Evolutionary conservation across 768 basidiomycete genomes (phyloP).

Genomic region (Pilatotrama ljubarskyi): DNA sequence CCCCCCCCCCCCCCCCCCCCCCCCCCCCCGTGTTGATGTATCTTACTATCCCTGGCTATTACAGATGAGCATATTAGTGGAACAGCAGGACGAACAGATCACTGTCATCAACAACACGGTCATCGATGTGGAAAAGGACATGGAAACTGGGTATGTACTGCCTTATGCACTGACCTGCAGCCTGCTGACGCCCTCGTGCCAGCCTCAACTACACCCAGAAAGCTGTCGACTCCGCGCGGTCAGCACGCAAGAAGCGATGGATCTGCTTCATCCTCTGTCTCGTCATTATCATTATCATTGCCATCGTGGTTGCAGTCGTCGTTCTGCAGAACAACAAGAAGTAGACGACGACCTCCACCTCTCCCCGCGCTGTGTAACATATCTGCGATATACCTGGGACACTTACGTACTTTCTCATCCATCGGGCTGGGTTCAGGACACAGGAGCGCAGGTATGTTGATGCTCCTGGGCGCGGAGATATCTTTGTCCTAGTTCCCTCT

Average conservation of each 20-base stretch:
- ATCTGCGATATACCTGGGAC: constrained; percentile 15
- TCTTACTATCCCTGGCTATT: background rate
- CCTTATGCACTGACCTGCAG: background rate
- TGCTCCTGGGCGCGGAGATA: background rate
- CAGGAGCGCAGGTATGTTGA: constrained; percentile 4
- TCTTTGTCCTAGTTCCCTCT: background rate
- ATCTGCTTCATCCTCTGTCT: constrained; percentile 85
- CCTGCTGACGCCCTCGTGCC: background rate
- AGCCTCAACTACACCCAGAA: constrained; percentile 84
- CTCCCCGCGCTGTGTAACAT: constrained; percentile 2
- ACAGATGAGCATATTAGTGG: constrained; percentile 92
- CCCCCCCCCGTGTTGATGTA: too few species aligned
- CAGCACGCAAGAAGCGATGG: constrained; percentile 95
- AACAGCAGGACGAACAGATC: constrained; percentile 91
- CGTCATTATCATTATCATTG: constrained; percentile 62
- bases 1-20: too few species aligned
- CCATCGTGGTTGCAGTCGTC: constrained; percentile 62
- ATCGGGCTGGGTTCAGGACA: constrained; percentile 5
- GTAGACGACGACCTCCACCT: constrained; percentile 2
- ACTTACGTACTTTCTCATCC: constrained; percentile 6
- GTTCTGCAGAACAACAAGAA: constrained; percentile 48
- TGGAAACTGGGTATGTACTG: constrained; percentile 72
- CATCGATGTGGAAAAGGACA: constrained; percentile 72
- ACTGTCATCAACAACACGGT: constrained; percentile 81
- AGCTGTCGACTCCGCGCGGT: constrained; percentile 82